phyloP scores from a whole-genome alignment of 257 asterid genomes.

The Solanum chmielewskii region DNA sequence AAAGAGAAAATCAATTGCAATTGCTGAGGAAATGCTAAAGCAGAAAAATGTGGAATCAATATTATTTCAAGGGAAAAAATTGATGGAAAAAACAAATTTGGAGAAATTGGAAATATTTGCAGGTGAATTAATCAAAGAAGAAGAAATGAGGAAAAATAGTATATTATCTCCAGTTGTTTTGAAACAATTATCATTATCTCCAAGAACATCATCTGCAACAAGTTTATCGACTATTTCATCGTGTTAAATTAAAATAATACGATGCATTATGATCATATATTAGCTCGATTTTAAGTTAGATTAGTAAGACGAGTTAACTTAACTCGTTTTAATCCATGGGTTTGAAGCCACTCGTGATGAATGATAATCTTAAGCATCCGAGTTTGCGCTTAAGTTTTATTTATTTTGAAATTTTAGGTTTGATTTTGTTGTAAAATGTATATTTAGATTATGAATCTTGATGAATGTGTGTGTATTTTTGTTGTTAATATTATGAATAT shows the following conservation, averaged over 20 bases:
- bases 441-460: background rate
- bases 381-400: background rate
- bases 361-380: background rate
- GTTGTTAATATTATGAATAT: background rate
- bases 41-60: conserved; percentile 62
- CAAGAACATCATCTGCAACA: conserved; percentile 62
- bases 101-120: conserved; percentile 46
- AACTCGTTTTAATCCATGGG: background rate
- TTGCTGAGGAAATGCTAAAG: conserved; percentile 40
- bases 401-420: background rate
- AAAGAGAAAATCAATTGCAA: background rate
- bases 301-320: background rate
- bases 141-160: conserved; percentile 46
- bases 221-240: conserved; percentile 50
- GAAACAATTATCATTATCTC: conserved; percentile 32
- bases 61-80: conserved; percentile 55
- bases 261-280: background rate
- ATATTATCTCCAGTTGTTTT: conserved; percentile 31
- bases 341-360: conserved; percentile 1
- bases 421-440: background rate
- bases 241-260: background rate
- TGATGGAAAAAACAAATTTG: conserved; percentile 37
- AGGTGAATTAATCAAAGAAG: conserved; percentile 49
- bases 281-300: background rate
- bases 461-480: background rate